These are phyloP conservation scores for Linnemannia schmuckeri DNA, from an alignment of 192 early-diverging fungal genomes.

Conservation along the genomic window DNA sequence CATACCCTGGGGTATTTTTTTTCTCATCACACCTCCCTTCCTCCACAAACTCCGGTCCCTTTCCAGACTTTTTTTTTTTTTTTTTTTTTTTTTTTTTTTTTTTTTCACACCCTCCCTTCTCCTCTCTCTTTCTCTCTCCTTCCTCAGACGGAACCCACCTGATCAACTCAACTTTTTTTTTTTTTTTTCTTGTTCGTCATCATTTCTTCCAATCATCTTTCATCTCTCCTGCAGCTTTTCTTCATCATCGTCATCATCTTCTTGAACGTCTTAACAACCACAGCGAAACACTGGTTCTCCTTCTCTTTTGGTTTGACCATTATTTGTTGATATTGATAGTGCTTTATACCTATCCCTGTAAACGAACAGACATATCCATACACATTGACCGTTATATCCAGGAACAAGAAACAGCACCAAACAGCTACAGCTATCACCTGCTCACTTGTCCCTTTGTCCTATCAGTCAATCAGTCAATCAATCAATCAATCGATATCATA, in stretches of 20 bases:
- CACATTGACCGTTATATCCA: neutral
- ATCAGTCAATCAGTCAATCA: neutral
- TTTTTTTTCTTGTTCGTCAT: neutral
- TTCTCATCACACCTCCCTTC: too few species aligned
- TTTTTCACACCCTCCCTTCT: neutral
- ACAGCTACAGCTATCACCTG: neutral
- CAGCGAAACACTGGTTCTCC: neutral
- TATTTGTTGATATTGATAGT: too few species aligned
- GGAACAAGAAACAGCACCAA: conserved; percentile 12
- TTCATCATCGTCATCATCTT: neutral
- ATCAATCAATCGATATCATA: neutral
- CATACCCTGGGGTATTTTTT: neutral
- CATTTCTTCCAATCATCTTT: neutral
- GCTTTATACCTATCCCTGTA: neutral
- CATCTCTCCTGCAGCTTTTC: neutral
- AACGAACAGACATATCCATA: neutral
- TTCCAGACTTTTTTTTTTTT: neutral
- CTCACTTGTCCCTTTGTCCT: neutral
- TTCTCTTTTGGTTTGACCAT: neutral
- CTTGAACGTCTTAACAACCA: neutral
- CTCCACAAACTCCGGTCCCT: neutral
- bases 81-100: neutral
- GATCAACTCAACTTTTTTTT: neutral
- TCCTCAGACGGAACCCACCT: neutral
- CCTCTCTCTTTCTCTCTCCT: neutral